These are phyloP conservation scores for Colletotrichum filicis DNA, from an alignment of 2,329 filamentous ascomycete species.

Conservation along the genomic window DNA sequence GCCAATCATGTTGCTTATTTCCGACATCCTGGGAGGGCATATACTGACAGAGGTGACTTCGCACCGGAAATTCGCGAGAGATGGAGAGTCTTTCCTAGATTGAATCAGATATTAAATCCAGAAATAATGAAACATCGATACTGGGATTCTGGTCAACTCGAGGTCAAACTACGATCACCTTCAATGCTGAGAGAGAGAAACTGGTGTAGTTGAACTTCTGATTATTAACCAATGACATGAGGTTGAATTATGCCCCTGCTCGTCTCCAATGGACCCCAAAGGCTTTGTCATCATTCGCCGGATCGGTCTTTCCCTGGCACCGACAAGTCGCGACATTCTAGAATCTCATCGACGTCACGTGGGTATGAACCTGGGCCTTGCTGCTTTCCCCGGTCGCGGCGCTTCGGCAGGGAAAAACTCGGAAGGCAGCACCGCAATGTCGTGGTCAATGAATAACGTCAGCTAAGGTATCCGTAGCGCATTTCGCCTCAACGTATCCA, in stretches of 20 bases:
- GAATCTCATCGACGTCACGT: slow-evolving; percentile 21
- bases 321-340: slow-evolving; percentile 1
- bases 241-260: not conserved
- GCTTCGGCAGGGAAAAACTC: slow-evolving; percentile 34
- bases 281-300: not conserved
- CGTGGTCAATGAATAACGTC: slow-evolving; percentile 31
- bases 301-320: slow-evolving; percentile 4
- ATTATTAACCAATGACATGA: slow-evolving; percentile 19
- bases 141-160: too few relatives aligned
- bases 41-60: too few relatives aligned
- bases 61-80: not conserved
- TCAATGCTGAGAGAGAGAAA: not conserved
- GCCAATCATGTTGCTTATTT: not conserved
- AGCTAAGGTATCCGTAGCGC: slow-evolving; percentile 18
- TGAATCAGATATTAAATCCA: not conserved
- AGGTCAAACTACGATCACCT: not conserved
- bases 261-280: not conserved
- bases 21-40: not conserved
- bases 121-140: too few relatives aligned
- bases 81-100: not conserved
- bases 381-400: slow-evolving; percentile 19
- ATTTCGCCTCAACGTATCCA: slow-evolving; percentile 34
- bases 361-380: not conserved
- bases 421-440: slow-evolving; percentile 27
- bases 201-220: not conserved